Evolutionary conservation across 2,329 filamentous ascomycete genomes (phyloP).

Genomic region (Cylindrodendrum hubeiense): DNA sequence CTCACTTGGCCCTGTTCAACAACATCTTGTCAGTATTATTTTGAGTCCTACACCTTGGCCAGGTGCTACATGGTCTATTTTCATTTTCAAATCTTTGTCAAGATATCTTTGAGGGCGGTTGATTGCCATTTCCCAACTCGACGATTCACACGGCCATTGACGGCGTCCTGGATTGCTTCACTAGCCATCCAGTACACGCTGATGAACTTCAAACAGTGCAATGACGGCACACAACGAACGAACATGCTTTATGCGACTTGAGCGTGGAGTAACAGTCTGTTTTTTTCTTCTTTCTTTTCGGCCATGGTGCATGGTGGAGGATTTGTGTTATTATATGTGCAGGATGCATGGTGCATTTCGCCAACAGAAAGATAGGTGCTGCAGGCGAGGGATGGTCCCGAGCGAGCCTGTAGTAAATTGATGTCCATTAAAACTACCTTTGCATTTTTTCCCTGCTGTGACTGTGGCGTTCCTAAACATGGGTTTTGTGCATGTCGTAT

Average conservation of each 20-base stretch:
- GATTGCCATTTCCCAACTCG: constrained; percentile 34
- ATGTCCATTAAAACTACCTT: background rate
- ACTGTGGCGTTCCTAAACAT: background rate
- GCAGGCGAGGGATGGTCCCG: background rate
- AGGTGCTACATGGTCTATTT: constrained; percentile 17
- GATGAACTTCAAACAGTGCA: constrained; percentile 14
- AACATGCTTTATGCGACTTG: constrained; percentile 28
- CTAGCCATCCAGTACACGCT: constrained; percentile 19
- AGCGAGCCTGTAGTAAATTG: constrained; percentile 2
- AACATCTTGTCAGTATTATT: background rate
- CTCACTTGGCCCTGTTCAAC: constrained; percentile 24
- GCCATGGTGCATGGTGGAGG: constrained; percentile 1
- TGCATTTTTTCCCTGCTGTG: too few species aligned
- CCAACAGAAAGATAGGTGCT: constrained; percentile 2
- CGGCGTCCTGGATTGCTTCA: constrained; percentile 40
- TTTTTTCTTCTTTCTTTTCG: constrained; percentile 19
- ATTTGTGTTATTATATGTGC: constrained; percentile 1
- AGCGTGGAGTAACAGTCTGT: constrained; percentile 29
- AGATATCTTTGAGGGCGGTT: constrained; percentile 47
- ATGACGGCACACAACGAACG: constrained; percentile 34
- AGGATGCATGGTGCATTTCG: background rate
- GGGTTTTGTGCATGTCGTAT: background rate
- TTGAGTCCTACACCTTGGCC: background rate
- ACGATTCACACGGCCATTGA: constrained; percentile 45
- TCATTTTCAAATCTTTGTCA: constrained; percentile 37